Evolutionary conservation across 169 alveolate genomes (phyloP).

Genomic region (Plasmodium adleri): DNA sequence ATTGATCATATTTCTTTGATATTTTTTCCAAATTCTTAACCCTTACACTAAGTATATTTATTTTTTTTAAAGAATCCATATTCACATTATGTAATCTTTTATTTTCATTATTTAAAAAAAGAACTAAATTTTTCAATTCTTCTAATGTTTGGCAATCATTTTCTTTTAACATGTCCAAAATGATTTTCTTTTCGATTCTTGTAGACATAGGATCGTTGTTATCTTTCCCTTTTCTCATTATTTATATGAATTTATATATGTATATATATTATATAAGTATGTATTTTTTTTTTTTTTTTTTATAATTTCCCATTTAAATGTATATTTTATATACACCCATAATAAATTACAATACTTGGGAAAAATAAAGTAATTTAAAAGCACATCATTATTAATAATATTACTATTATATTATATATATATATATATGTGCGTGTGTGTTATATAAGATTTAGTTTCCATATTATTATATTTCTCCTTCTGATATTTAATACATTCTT

Average conservation of each 20-base stretch:
- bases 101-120: slow-evolving; percentile 47
- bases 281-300: not conserved
- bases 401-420: too few relatives aligned
- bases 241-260: not conserved
- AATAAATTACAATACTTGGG: too few relatives aligned
- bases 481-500: too few relatives aligned
- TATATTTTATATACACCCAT: too few relatives aligned
- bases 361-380: too few relatives aligned
- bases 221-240: slow-evolving; percentile 15
- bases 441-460: too few relatives aligned
- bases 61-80: slow-evolving; percentile 41
- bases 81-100: slow-evolving; percentile 62
- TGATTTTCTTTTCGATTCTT: slow-evolving; percentile 30
- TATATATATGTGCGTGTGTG: too few relatives aligned
- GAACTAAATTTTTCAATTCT: slow-evolving; percentile 53
- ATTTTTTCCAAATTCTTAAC: slow-evolving; percentile 35
- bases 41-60: slow-evolving; percentile 50
- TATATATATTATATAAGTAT: not conserved
- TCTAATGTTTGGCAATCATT: slow-evolving; percentile 67
- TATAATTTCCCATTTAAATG: not conserved
- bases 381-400: too few relatives aligned
- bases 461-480: too few relatives aligned
- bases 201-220: not conserved
- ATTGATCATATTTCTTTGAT: slow-evolving; percentile 41
- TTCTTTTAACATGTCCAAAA: slow-evolving; percentile 52